Conservation (phyloP, 306 rosid genomes). For the Quercus alba region DNA sequence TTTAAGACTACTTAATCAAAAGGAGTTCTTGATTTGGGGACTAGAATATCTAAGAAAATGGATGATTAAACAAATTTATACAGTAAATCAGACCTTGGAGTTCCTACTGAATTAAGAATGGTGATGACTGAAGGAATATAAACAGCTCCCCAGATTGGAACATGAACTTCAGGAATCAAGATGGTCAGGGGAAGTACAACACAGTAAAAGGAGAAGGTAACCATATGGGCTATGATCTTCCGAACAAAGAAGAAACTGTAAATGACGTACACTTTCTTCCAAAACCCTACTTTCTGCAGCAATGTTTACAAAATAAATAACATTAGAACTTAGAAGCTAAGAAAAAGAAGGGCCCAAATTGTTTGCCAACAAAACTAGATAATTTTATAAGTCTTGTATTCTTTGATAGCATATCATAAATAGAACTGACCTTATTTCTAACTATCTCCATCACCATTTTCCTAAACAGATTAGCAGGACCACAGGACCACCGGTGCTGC, state of each 20-base stretch:
- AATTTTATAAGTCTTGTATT: neutral
- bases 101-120: slow-evolving; percentile 96
- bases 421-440: slow-evolving; percentile 62
- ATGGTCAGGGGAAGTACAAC: slow-evolving; percentile 92
- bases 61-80: neutral
- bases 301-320: neutral
- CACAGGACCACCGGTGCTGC: slow-evolving; percentile 99
- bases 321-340: neutral
- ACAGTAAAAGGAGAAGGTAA: slow-evolving; percentile 92
- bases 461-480: slow-evolving; percentile 96
- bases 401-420: neutral
- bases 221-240: slow-evolving; percentile 91
- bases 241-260: slow-evolving; percentile 98
- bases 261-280: slow-evolving; percentile 96
- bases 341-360: neutral
- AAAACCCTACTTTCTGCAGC: slow-evolving; percentile 76
- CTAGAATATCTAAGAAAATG: neutral
- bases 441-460: slow-evolving; percentile 95
- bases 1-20: slow-evolving; percentile 12
- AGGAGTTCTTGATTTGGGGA: neutral
- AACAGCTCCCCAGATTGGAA: slow-evolving; percentile 99
- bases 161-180: slow-evolving; percentile 92
- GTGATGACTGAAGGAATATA: slow-evolving; percentile 95
- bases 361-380: neutral
- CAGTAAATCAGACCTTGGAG: slow-evolving; percentile 73